Evolutionary conservation across 371 early-diverging fungal species (phyloP), one percentile per base, ranked within the genome.

Genomic region (Syncephalastrum contaminatum): DNA sequence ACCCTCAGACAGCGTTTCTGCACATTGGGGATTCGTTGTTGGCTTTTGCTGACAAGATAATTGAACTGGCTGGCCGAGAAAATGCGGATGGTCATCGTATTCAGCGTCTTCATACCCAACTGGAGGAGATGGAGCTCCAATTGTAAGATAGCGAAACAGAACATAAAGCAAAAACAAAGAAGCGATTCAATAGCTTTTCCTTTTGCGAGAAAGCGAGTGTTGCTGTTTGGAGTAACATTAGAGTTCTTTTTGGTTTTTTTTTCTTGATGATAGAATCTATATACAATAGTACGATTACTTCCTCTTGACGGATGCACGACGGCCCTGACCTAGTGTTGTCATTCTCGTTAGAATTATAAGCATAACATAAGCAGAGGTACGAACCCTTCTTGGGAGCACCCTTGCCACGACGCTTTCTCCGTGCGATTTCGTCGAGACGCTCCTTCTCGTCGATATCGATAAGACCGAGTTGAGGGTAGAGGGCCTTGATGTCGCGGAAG

Each of bases 341-440:
- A 30, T 30, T 30, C 36, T 10, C 36, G 10, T 14, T 51, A n/a
- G 43, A 22, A 15, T 48, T 30, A 24, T 15, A 39, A 27, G 30
- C 20, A 50, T 50, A 13, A 54, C 49, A 42, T 44, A 19, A 48
- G 2, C 41, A 21, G 14, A 15, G 20, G 4, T 22, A 46, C 36
- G 69, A 82, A 77, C 89, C 90, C 69, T 91, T 91, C 86, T 87
- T 87, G 36, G 90, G 90, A 24, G 90, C 84, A 24, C 91, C 90
- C 81, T 91, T 91, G 59, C 90, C 90, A 51, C 91, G 80, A 59
- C 83, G 79, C 75, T 80, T 88, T 68, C 82, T 74, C 70, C 77
- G 75, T 3, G 86, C 83, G 58, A 88, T 75, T 55, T 82, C 86
- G 41, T 89, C 87, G 41, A 88, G 67, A 44, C 91, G 85, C 46